Evolutionary conservation across 768 basidiomycete genomes (phyloP).

Genomic region (Russula abietina): DNA sequence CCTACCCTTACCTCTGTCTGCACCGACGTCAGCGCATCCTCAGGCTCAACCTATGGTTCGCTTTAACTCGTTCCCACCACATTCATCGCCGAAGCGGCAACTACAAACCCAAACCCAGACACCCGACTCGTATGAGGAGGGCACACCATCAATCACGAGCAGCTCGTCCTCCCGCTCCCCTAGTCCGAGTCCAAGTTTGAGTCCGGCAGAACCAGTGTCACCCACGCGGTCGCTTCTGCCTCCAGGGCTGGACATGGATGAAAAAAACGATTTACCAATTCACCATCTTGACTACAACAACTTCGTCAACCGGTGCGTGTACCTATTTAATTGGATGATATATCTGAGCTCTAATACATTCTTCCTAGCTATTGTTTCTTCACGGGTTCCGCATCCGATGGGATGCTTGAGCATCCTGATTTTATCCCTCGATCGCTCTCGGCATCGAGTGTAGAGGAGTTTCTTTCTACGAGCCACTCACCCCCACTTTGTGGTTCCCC

Average conservation of each 20-base stretch:
- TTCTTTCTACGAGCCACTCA: slow-evolving; percentile 31
- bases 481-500: slow-evolving; percentile 11
- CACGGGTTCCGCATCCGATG: slow-evolving; percentile 45
- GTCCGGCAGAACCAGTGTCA: not conserved
- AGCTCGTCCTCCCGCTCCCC: slow-evolving; percentile 19
- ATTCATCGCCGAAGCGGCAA: slow-evolving; percentile 3
- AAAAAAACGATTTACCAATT: no score
- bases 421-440: slow-evolving; percentile 41
- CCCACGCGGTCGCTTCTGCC: not conserved
- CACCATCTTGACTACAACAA: no score
- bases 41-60: slow-evolving; percentile 7
- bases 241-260: no score
- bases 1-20: not conserved
- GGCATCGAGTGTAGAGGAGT: slow-evolving; percentile 50
- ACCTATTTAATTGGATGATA: not conserved
- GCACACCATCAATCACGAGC: slow-evolving; percentile 21
- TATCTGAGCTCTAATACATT: slow-evolving; percentile 16
- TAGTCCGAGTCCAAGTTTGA: slow-evolving; percentile 19
- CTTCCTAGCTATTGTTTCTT: slow-evolving; percentile 69
- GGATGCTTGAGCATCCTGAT: slow-evolving; percentile 25
- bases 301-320: slow-evolving; percentile 13
- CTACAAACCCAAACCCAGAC: not conserved
- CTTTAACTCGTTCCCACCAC: slow-evolving; percentile 24
- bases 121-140: slow-evolving; percentile 15
- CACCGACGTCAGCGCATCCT: slow-evolving; percentile 6